Percentiles rank a stretch among this genome's conserved stretches.
phyloP scores from a whole-genome alignment of 805 yeast species.

The Schizosaccharomyces octosporus region DNA sequence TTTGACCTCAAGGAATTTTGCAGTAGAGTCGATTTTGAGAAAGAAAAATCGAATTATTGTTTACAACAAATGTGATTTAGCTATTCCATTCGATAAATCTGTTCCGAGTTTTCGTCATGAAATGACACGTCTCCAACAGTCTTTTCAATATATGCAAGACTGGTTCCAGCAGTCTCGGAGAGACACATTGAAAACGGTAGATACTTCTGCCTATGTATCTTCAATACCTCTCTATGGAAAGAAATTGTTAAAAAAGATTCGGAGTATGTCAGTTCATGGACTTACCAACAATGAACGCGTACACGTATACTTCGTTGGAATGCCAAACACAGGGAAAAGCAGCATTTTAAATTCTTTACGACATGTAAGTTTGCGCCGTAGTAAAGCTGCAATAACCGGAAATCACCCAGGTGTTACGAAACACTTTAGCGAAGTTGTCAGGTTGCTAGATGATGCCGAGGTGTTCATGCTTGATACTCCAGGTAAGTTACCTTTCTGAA shows the following conservation, averaged over 20 bases:
- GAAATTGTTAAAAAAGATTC: background rate
- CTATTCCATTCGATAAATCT: conserved; percentile 15
- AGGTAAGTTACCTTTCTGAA: conserved; percentile 19
- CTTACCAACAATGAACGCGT: conserved; percentile 17
- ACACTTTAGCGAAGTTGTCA: conserved; percentile 48
- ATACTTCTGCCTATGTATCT: background rate
- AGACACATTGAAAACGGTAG: background rate
- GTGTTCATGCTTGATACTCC: conserved; percentile 71
- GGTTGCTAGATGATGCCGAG: conserved; percentile 34
- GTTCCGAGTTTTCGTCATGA: conserved; percentile 10
- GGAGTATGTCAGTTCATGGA: conserved; percentile 17
- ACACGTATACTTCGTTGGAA: conserved; percentile 55
- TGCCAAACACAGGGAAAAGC: conserved; percentile 96
- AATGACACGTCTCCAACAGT: background rate
- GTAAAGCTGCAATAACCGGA: conserved; percentile 65
- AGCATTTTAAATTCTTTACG: conserved; percentile 59
- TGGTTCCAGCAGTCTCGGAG: background rate
- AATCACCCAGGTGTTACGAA: conserved; percentile 79
- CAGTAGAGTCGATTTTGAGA: conserved; percentile 43
- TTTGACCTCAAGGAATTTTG: conserved; percentile 48
- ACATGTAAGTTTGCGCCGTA: conserved; percentile 15
- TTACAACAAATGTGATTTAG: conserved; percentile 54
- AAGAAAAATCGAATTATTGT: conserved; percentile 33
- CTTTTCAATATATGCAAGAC: background rate
- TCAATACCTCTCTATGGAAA: background rate